Evolutionary conservation across 257 asterid species (phyloP).

Genomic region (Solanum okadae): DNA sequence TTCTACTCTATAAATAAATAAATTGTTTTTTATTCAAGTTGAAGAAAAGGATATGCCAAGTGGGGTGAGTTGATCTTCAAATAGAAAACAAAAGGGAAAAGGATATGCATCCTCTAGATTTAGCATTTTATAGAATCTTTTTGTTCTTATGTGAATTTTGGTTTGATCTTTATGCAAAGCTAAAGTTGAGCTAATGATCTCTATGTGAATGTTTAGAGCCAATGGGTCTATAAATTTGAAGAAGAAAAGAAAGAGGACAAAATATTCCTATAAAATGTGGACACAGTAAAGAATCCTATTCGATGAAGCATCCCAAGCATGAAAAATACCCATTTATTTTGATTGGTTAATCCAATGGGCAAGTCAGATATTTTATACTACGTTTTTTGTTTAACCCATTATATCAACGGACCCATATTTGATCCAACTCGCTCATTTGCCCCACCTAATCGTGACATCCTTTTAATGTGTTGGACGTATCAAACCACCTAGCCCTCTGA

Average conservation of each 20-base stretch:
- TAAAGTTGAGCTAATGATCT: neutral
- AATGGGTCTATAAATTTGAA: neutral
- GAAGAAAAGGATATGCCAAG: neutral
- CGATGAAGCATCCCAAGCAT: neutral
- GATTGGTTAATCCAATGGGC: neutral
- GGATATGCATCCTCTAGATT: neutral
- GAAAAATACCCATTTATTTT: neutral
- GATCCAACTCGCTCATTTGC: neutral
- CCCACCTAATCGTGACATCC: neutral
- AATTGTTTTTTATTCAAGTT: neutral
- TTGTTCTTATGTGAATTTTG: neutral
- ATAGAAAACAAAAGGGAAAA: neutral
- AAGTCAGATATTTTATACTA: too few species aligned
- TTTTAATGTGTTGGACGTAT: neutral
- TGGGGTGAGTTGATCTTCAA: neutral
- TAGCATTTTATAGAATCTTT: neutral
- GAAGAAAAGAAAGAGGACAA: neutral
- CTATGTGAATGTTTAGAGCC: neutral
- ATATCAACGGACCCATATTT: too few species aligned
- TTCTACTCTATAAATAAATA: neutral
- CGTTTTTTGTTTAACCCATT: too few species aligned
- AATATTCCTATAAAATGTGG: neutral
- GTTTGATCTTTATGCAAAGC: neutral
- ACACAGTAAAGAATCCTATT: neutral
- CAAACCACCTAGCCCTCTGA: too few species aligned